Base-by-base conservation (phyloP, 805 yeast species). In the Barnettozyma vustinii region DNA sequence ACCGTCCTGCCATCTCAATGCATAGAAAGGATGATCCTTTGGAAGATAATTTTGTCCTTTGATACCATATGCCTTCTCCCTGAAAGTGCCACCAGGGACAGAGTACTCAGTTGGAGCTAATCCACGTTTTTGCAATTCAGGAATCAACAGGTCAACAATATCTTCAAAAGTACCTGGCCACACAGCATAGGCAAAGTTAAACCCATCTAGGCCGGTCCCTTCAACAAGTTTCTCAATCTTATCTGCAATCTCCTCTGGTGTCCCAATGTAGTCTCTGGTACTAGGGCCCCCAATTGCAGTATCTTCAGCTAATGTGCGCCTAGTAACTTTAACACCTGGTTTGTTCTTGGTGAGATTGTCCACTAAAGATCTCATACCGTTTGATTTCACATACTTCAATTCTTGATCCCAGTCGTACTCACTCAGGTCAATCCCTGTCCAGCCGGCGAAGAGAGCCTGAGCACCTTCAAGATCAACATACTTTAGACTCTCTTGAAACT, bases 391-490 rank as follows among this genome's bases (percentile, higher is more conserved):
- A 30, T 30, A 15, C 8, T 13, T 12, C n/a, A 30, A n/a, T 13
- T 30, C 33, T 30, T 30, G 16, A 30, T 30, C 33, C 33, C 33
- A 30, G 16, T 7, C 54, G 73, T 77, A 39, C 71, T 73, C 1
- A 77, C 72, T 43, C 73, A 71, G 57, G 47, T 71, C 74, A 45
- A 70, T 59, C 2, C 73, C 74, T 4, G 72, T 67, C 68, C 72
- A 66, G 10, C 74, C 74, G 40, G 72, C 59, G 48, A 71, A 68
- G 13, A 68, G 54, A 1, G 69, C 70, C 46, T 68, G 68, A 2
- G 67, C 69, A 13, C 71, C 72, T 42, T 67, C 72, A 47, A 60
- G 68, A 9, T 63, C 66, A 41, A 61, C 63, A 15, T 48, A 47
- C 45, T 58, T 53, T 42, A 35, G 58, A 45, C 45, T 64, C 8